Evolutionary conservation across 2,329 filamentous ascomycete species (phyloP), one percentile per base, ranked within the genome.

Genomic region (Neofusicoccum parvum): DNA sequence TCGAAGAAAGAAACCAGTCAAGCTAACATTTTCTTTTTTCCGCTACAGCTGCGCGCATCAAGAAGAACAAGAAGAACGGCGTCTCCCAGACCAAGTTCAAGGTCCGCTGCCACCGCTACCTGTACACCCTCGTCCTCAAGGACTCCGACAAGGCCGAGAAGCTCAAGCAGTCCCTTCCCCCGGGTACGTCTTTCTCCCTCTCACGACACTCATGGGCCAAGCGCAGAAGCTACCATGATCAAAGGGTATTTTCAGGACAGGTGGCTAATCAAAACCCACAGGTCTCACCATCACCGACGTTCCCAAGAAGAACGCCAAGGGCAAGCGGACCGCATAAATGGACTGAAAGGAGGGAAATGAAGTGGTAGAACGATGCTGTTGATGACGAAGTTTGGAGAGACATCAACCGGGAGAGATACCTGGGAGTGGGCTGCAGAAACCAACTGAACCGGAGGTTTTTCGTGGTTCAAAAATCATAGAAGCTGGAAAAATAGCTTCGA

Each of bases 81-180:
- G 27, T 32, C 27, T 32, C 27, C 81, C 90, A 94, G 87, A 94
- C 95, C 90, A 99, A 99, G 91, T 98, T 99, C 93, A 99, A 99
- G 92, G 94, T 99, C 88, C 92, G 95, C 83, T 98, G 95, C 91
- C 87, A 92, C 82, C 89, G 90, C 79, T 90, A 95, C 87, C 87
- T 99, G 75, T 99, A 99, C 91, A 97, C 95, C 75, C 90, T 99
- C 76, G 92, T 96, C 81, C 90, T 99, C 78, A 97, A 97, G 90
- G 95, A 99, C 86, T 88, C 89, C 79, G 95, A 97, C 81, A 98
- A 98, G 92, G 96, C 94, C 83, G 95, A 98, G 87, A 99, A 99
- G 92, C 90, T 99, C 75, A 98, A 97, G 93, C 94, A 98, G 89
- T 93, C 89, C 82, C 88, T 99, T 72, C 96, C 95, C 78, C 96